A percentile compares a stretch with the other conserved stretches of the same genome.
These are phyloP conservation scores for Lipomyces anomalus DNA, from an alignment of 805 yeast species.

Conservation along the genomic window DNA sequence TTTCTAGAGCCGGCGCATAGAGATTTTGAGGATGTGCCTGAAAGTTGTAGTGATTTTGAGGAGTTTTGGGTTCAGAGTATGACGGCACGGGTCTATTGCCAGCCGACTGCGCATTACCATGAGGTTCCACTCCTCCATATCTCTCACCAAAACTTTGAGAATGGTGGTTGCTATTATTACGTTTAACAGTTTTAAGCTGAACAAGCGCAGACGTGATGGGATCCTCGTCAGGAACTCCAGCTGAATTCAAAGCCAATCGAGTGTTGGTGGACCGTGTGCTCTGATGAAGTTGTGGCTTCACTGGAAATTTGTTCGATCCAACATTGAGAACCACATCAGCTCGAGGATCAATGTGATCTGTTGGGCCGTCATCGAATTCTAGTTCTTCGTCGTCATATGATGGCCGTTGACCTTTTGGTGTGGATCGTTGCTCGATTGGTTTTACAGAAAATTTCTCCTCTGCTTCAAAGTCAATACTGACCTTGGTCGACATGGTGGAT, in stretches of 20 bases:
- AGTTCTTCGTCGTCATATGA: background rate
- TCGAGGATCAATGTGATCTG: slow-evolving; percentile 12
- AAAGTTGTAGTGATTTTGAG: slow-evolving; percentile 11
- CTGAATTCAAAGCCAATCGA: no score
- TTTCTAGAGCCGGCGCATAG: background rate
- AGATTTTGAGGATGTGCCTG: slow-evolving; percentile 12
- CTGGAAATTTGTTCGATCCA: slow-evolving; percentile 15
- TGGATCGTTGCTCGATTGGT: background rate
- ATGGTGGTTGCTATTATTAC: background rate
- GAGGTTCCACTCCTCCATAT: background rate
- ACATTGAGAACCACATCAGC: slow-evolving; percentile 19
- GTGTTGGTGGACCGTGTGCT: no score
- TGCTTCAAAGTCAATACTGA: background rate
- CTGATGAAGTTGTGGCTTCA: no score
- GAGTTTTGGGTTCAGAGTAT: slow-evolving; percentile 29
- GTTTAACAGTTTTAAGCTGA: slow-evolving; percentile 31
- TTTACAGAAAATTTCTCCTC: background rate
- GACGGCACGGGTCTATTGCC: slow-evolving; percentile 25
- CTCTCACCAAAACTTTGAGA: slow-evolving; percentile 7
- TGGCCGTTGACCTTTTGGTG: background rate
- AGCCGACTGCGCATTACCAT: background rate
- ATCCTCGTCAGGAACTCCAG: slow-evolving; percentile 31
- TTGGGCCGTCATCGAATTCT: slow-evolving; percentile 2
- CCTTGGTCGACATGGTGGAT: background rate
- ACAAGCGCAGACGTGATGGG: slow-evolving; percentile 53